Percentiles rank a stretch among this genome's conserved stretches.
Conservation (phyloP, 1,284 basidiomycete genomes). For the Ceratorhiza oryzae-sativae region DNA sequence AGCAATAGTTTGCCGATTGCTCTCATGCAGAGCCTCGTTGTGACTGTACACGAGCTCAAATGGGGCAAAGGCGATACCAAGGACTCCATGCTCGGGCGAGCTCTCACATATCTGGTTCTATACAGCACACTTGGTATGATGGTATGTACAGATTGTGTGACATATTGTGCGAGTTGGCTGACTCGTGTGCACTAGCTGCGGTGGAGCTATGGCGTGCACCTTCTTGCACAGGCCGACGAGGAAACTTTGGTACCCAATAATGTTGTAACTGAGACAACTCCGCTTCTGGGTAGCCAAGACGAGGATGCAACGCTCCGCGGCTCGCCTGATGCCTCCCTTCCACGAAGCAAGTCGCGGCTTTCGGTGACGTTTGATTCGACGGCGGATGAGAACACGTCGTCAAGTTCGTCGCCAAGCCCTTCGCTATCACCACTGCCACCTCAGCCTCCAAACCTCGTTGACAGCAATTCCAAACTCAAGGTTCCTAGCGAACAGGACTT, state of each 20-base stretch:
- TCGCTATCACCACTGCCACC: conserved; percentile 13
- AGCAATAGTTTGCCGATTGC: conserved; percentile 94
- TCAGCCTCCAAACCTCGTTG: conserved; percentile 4
- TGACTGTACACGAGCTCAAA: conserved; percentile 82
- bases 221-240: conserved; percentile 77
- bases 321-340: background rate
- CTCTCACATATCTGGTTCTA: conserved; percentile 89
- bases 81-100: conserved; percentile 89
- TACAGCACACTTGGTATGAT: conserved; percentile 96
- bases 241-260: conserved; percentile 47
- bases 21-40: conserved; percentile 86
- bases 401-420: conserved; percentile 27
- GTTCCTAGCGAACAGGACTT: conserved; percentile 32
- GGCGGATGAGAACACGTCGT: conserved; percentile 27
- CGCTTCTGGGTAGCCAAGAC: conserved; percentile 16
- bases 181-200: conserved; percentile 64
- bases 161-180: conserved; percentile 9
- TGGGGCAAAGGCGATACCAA: conserved; percentile 84
- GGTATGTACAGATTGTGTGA: conserved; percentile 56
- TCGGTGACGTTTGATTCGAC: conserved; percentile 25
- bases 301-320: conserved; percentile 7
- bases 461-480: conserved; percentile 4
- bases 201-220: conserved; percentile 85
- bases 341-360: conserved; percentile 18
- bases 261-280: conserved; percentile 30